Evolutionary conservation across 345 rosid species (phyloP).

Genomic region (Trapa incisa): DNA sequence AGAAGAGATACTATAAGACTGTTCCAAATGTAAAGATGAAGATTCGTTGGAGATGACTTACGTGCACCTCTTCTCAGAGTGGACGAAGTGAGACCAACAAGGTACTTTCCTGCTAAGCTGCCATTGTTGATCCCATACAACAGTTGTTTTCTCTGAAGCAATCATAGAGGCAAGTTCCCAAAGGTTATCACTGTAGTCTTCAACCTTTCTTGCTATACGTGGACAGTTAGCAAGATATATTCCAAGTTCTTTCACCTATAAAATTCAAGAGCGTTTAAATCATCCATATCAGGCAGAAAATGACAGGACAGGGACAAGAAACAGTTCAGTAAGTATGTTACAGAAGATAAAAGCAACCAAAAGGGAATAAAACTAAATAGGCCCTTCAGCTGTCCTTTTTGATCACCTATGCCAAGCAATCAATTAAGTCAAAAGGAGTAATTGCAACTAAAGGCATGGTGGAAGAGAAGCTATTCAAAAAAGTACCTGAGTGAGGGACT

Average conservation of each 20-base stretch:
- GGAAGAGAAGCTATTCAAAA: background rate
- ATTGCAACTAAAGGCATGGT: background rate
- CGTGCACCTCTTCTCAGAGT: slow-evolving; percentile 41
- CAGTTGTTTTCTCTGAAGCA: slow-evolving; percentile 38
- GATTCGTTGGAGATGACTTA: slow-evolving; percentile 9
- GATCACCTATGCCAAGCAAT: background rate
- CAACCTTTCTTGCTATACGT: slow-evolving; percentile 36
- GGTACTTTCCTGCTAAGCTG: slow-evolving; percentile 62
- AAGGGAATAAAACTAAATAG: background rate
- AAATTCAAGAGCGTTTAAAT: slow-evolving; percentile 9
- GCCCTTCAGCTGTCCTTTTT: background rate
- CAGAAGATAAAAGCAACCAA: background rate
- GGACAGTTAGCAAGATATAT: slow-evolving; percentile 66
- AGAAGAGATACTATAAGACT: background rate
- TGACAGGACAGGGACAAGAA: background rate
- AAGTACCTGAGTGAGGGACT: slow-evolving; percentile 78
- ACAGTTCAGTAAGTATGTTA: background rate
- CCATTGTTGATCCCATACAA: slow-evolving; percentile 56
- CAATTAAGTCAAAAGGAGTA: background rate
- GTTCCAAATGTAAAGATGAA: background rate
- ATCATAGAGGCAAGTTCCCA: slow-evolving; percentile 58
- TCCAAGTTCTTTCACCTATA: slow-evolving; percentile 77
- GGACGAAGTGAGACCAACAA: slow-evolving; percentile 83
- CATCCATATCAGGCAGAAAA: background rate
- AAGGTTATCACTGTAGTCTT: slow-evolving; percentile 45